Percentiles rank a stretch among this genome's conserved stretches.
Conservation (phyloP, 2,329 filamentous ascomycete genomes). For the Blastomyces parvus region DNA sequence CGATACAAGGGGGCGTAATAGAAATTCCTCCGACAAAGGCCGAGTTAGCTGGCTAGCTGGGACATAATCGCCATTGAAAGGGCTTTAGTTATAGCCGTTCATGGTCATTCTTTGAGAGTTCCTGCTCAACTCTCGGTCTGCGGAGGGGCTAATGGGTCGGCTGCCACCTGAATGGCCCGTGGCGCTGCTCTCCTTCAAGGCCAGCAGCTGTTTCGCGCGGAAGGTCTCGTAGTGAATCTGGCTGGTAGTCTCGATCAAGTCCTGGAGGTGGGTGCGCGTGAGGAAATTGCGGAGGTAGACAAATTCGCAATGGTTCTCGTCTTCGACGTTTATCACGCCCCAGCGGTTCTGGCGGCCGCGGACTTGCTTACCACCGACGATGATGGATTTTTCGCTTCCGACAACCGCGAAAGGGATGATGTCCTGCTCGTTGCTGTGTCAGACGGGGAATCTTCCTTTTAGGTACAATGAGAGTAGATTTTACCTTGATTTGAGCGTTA, state of each 20-base stretch:
- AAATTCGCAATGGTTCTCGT: conserved; percentile 99
- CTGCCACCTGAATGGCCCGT: conserved; percentile 58
- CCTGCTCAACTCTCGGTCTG: conserved; percentile 91
- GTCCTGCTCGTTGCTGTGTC: conserved; percentile 46
- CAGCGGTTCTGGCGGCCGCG: conserved; percentile 97
- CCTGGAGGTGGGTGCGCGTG: conserved; percentile 94
- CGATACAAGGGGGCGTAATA: neutral
- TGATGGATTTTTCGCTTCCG: conserved; percentile 95
- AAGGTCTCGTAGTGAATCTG: conserved; percentile 99
- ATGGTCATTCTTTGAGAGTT: conserved; percentile 96
- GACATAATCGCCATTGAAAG: conserved; percentile 16
- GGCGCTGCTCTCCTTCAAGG: conserved; percentile 94
- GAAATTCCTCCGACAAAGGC: neutral
- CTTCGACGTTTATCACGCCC: conserved; percentile 99
- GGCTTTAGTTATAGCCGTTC: conserved; percentile 75
- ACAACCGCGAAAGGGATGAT: conserved; percentile 97
- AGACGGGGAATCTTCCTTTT: neutral
- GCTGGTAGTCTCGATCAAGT: conserved; percentile 96
- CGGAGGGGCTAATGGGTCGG: conserved; percentile 88
- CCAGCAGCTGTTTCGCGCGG: conserved; percentile 96
- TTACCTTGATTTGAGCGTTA: conserved; percentile 94
- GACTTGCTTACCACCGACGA: conserved; percentile 94
- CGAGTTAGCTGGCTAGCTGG: neutral
- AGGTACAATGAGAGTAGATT: conserved; percentile 16
- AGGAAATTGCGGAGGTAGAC: conserved; percentile 98